These are phyloP conservation scores for Geranium rotundifolium DNA, from an alignment of 345 rosid genomes.

Conservation along the genomic window DNA sequence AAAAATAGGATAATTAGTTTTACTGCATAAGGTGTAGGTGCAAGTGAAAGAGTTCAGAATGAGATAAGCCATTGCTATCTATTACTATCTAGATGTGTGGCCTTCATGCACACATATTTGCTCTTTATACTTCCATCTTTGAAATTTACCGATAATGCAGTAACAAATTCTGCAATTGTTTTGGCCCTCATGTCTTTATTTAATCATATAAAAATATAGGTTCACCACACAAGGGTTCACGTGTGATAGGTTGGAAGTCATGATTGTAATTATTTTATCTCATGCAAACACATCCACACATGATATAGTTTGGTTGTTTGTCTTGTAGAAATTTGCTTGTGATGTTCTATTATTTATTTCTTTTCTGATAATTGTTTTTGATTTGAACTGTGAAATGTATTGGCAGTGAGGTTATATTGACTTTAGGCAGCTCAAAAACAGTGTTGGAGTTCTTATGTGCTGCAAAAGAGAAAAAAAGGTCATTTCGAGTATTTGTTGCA, in stretches of 20 bases:
- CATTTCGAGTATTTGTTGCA: conserved; percentile 89
- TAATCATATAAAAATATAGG: not conserved
- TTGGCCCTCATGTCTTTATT: not conserved
- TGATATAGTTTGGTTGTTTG: not conserved
- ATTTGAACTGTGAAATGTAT: conserved; percentile 10
- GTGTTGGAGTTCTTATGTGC: conserved; percentile 91
- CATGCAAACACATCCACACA: not conserved
- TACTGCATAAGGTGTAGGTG: too few relatives aligned
- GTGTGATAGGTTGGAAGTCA: not conserved
- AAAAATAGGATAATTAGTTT: not conserved
- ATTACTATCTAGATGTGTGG: not conserved
- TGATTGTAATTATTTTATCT: not conserved
- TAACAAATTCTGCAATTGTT: not conserved
- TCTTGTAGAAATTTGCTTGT: not conserved
- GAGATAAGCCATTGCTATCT: too few relatives aligned
- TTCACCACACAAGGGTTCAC: not conserved
- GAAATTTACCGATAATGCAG: not conserved
- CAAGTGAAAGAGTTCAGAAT: too few relatives aligned
- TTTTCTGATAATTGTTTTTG: conserved; percentile 1
- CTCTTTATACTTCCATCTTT: too few relatives aligned
- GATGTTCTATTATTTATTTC: not conserved
- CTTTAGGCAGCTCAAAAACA: conserved; percentile 93
- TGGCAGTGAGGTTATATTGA: conserved; percentile 93
- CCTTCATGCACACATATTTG: too few relatives aligned
- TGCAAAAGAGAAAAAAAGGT: conserved; percentile 93